Conservation (phyloP, 1,139 yeast species). For the Debaryomyces sp. region DNA sequence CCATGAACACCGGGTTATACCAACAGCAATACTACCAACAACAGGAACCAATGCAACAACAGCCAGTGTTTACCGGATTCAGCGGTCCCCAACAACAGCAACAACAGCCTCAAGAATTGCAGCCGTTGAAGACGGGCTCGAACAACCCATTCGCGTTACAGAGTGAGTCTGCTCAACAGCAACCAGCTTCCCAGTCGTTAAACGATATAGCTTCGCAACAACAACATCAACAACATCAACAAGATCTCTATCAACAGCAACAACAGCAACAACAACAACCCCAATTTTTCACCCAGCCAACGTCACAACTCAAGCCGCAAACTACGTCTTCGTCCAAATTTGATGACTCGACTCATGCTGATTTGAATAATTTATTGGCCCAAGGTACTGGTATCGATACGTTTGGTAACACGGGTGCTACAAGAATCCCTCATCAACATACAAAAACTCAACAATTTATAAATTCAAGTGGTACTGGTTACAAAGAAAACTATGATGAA, state of each 20-base stretch:
- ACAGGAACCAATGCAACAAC: slow-evolving; percentile 31
- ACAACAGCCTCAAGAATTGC: slow-evolving; percentile 42
- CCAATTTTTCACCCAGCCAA: slow-evolving; percentile 24
- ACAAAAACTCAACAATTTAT: slow-evolving; percentile 80
- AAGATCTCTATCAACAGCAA: slow-evolving; percentile 19
- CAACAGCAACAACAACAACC: slow-evolving; percentile 25
- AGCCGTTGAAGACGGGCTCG: slow-evolving; percentile 76
- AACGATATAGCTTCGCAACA: slow-evolving; percentile 20
- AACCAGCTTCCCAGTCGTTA: slow-evolving; percentile 11
- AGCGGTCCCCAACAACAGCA: slow-evolving; percentile 39
- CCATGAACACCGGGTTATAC: slow-evolving; percentile 56
- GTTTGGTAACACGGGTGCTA: slow-evolving; percentile 90
- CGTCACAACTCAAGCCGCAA: slow-evolving; percentile 26
- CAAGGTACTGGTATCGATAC: slow-evolving; percentile 94
- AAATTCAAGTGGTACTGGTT: slow-evolving; percentile 88
- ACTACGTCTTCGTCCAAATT: slow-evolving; percentile 41
- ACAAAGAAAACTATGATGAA: slow-evolving; percentile 49
- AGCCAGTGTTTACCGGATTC: slow-evolving; percentile 39
- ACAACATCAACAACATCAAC: slow-evolving; percentile 27
- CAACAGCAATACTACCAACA: slow-evolving; percentile 30
- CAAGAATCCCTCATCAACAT: slow-evolving; percentile 91
- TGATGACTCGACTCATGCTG: slow-evolving; percentile 60
- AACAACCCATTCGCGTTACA: slow-evolving; percentile 87
- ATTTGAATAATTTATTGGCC: slow-evolving; percentile 76
- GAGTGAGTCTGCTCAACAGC: slow-evolving; percentile 20